Evolutionary conservation across 108 stramenopile species (phyloP).

Genomic region (Parietichytrium sp.): DNA sequence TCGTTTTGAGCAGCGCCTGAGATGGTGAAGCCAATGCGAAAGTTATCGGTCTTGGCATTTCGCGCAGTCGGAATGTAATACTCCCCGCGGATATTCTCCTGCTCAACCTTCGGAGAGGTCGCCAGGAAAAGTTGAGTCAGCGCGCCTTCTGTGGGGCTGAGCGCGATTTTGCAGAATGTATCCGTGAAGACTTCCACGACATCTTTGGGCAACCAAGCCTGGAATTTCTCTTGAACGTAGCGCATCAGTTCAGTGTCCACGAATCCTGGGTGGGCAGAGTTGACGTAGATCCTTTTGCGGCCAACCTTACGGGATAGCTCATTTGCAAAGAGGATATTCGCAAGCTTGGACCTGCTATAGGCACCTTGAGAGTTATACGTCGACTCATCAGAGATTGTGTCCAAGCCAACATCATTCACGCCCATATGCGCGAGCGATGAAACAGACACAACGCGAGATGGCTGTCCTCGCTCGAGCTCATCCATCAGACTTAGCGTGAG

Average conservation of each 20-base stretch:
- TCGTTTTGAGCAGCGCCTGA: neutral
- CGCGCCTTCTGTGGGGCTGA: neutral
- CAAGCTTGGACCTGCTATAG: neutral
- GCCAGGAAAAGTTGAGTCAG: neutral
- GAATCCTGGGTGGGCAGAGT: constrained; percentile 12
- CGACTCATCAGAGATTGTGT: neutral
- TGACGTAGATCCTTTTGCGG: constrained; percentile 9
- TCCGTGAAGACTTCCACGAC: neutral
- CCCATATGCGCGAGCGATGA: neutral
- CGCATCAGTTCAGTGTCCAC: constrained; percentile 4
- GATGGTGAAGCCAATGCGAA: neutral
- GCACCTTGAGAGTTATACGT: neutral
- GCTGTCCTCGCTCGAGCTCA: neutral
- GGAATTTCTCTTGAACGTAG: neutral
- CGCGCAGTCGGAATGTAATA: constrained; percentile 25
- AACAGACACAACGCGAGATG: neutral
- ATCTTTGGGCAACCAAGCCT: neutral
- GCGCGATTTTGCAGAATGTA: neutral
- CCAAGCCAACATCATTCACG: neutral
- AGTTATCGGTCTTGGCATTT: neutral
- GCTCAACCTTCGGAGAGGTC: neutral
- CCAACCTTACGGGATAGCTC: neutral
- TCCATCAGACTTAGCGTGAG: neutral
- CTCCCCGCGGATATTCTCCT: constrained; percentile 2
- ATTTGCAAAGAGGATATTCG: constrained; percentile 3